phyloP scores from a whole-genome alignment of 768 basidiomycete species.

The Pholiota conissans region DNA sequence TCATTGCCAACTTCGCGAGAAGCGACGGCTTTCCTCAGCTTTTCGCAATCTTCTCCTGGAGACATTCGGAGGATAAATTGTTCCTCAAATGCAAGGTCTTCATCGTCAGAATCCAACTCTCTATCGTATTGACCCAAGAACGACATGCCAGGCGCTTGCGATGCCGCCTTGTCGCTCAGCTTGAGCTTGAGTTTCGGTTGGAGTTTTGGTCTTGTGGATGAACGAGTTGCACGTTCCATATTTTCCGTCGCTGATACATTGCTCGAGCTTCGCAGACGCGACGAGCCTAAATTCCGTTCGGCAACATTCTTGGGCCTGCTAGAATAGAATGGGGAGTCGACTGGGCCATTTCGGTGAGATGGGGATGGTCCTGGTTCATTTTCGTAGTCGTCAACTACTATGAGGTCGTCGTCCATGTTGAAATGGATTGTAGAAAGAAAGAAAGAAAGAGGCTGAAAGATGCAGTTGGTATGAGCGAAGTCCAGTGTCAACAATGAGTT shows the following conservation, averaged over 20 bases:
- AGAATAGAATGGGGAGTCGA: conserved; percentile 15
- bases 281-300: conserved; percentile 23
- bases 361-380: conserved; percentile 36
- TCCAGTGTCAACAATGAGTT: no score
- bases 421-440: not conserved
- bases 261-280: conserved; percentile 36
- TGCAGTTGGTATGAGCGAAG: no score
- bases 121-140: conserved; percentile 92
- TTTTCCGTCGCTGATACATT: conserved; percentile 25
- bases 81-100: conserved; percentile 94
- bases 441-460: not conserved
- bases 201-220: conserved; percentile 47
- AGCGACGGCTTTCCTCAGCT: conserved; percentile 77
- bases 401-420: conserved; percentile 60
- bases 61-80: conserved; percentile 94
- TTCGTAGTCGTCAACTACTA: conserved; percentile 62
- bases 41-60: conserved; percentile 79
- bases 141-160: conserved; percentile 81
- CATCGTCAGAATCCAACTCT: conserved; percentile 93
- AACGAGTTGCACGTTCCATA: conserved; percentile 58
- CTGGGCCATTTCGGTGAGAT: conserved; percentile 10
- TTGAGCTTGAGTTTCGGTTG: conserved; percentile 88
- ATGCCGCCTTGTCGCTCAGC: conserved; percentile 79
- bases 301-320: conserved; percentile 25
- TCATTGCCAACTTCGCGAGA: conserved; percentile 78